These are phyloP conservation scores for Stylonectria norvegica DNA, from an alignment of 2,329 filamentous ascomycete genomes.

Conservation along the genomic window DNA sequence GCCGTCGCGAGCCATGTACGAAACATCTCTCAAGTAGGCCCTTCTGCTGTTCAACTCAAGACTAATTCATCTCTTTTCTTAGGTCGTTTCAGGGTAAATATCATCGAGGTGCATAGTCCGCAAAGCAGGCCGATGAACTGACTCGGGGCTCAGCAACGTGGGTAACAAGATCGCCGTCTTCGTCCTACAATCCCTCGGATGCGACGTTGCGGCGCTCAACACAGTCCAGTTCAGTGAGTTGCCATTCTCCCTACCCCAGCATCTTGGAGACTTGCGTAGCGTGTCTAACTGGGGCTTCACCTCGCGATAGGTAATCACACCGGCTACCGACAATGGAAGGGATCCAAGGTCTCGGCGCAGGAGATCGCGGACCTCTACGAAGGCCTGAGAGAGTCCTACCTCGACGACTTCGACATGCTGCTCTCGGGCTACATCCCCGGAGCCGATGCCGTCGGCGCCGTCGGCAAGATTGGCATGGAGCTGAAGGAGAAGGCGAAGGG, in stretches of 20 bases:
- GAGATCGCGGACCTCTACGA: constrained; percentile 83
- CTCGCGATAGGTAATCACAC: constrained; percentile 80
- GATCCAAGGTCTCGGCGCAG: constrained; percentile 73
- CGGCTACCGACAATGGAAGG: constrained; percentile 84
- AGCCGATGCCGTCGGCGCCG: constrained; percentile 76
- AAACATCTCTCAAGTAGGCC: neutral
- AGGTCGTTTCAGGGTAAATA: constrained; percentile 30
- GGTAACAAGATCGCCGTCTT: constrained; percentile 97
- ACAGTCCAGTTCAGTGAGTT: constrained; percentile 93
- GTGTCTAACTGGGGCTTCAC: constrained; percentile 5
- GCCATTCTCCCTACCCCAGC: neutral
- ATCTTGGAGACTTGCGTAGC: too few species aligned
- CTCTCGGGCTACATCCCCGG: constrained; percentile 93
- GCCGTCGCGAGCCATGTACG: constrained; percentile 94
- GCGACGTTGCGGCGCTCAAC: constrained; percentile 89
- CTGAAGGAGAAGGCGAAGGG: constrained; percentile 63
- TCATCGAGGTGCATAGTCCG: neutral
- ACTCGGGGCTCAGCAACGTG: constrained; percentile 68
- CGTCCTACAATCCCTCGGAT: constrained; percentile 88
- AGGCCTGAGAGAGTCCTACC: constrained; percentile 76
- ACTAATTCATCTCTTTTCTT: neutral
- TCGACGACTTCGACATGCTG: constrained; percentile 90
- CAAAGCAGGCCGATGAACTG: constrained; percentile 3
- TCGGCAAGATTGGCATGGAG: constrained; percentile 80
- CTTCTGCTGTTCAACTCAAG: neutral